A percentile compares a stretch with the other conserved stretches of the same genome.
Conservation (phyloP, 2,329 filamentous ascomycete genomes). For the Ophiostoma sp. region DNA sequence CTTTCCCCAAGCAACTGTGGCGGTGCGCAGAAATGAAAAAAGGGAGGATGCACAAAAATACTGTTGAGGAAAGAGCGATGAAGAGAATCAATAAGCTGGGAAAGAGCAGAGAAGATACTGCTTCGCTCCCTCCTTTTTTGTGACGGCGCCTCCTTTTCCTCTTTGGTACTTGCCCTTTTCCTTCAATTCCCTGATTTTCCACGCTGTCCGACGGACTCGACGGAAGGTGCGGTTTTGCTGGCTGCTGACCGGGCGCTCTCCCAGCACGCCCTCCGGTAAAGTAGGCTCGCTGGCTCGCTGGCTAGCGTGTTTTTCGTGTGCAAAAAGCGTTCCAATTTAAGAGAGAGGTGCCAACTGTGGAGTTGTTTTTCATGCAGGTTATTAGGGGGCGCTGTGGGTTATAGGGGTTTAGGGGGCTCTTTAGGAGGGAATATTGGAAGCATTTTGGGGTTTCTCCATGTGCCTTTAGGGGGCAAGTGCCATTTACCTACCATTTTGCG, state of each 20-base stretch:
- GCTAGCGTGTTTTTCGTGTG: no score
- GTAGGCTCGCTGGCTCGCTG: no score
- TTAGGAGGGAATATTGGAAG: no score
- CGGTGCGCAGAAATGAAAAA: background rate
- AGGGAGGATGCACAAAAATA: background rate
- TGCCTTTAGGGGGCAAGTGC: background rate
- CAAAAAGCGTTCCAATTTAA: background rate
- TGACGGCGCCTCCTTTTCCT: background rate
- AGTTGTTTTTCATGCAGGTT: background rate
- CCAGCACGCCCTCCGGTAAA: no score
- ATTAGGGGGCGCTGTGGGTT: background rate
- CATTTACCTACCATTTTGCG: background rate
- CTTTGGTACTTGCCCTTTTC: background rate
- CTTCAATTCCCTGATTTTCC: background rate
- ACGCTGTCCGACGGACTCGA: background rate
- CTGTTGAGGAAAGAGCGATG: background rate
- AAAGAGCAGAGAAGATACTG: background rate
- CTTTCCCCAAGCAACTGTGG: background rate
- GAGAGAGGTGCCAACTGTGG: conserved; percentile 1
- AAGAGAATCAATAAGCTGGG: background rate
- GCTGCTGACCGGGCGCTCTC: no score
- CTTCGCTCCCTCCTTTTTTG: background rate
- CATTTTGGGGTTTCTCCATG: no score
- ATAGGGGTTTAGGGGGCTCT: background rate
- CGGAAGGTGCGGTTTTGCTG: conserved; percentile 10